Base-by-base conservation (phyloP, 1,139 yeast species). In the Yamadazyma friedrichii region DNA sequence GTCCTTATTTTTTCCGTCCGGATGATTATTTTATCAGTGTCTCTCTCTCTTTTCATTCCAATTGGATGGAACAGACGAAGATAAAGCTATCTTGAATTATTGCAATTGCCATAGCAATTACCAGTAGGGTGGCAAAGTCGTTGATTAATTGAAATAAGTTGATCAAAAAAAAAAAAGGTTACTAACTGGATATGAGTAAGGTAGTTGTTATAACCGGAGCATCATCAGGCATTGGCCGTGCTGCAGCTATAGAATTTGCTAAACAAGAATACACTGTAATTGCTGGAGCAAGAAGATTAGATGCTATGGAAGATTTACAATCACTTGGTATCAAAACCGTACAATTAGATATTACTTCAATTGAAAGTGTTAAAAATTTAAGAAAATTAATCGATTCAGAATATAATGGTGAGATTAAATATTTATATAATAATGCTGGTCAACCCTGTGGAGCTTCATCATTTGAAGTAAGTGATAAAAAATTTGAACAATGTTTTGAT, bases 271-370 rank as follows among this genome's bases (percentile, higher is more conserved):
- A 62, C 57, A 38, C 63, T 58, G 40, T 61, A 41, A 48, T 61
- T 62, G 88, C 84, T 3, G 81, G 83, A 39, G 88, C 91, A 2
- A 69, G 91, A 53, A 67, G 85, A 45, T 50, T 74, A 17, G 79
- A 66, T 24, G 70, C 71, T 3, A 80, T 83, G 81, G 65, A 68
- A 28, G 74, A 74, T 4, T 60, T 78, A 39, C 58, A 61, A 29
- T 53, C 58, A 29, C 57, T 51, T 33, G 69, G 68, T 1, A 48
- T 65, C 17, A 51, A 53, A 9, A 54, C 61, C 6, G 38, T 56
- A 24, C 59, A 61, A 43, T 56, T 64, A 17, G 40, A 55, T 46
- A 81, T 84, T 15, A 62, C 82, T 0, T 59, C 68, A 16, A 43
- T 56, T 2, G 74, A 69, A n/a, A 74, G 78, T 20, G 76, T 83